Percentiles rank a stretch among this genome's conserved stretches.
Evolutionary conservation across 805 yeast genomes (phyloP).

Genomic region (Suhomyces sp.): DNA sequence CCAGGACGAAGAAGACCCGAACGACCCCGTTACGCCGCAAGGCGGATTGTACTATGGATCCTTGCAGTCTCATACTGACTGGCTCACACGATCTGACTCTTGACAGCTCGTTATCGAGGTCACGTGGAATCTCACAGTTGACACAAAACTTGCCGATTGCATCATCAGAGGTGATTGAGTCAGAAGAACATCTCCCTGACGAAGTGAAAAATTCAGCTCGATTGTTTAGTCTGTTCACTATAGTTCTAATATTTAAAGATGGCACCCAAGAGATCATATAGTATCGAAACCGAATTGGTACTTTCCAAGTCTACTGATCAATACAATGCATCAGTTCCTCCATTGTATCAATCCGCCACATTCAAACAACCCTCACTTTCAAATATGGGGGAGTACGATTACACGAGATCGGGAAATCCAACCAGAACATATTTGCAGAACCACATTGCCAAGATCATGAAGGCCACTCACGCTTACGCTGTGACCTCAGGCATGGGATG

Average conservation of each 20-base stretch:
- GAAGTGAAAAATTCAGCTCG: constrained; percentile 1
- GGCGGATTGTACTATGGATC: not conserved
- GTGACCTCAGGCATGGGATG: constrained; percentile 94
- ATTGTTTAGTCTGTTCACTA: not conserved
- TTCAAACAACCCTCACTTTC: constrained; percentile 75
- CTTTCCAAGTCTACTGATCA: constrained; percentile 60
- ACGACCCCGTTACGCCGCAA: no score
- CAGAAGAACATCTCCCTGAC: not conserved
- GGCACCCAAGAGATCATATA: constrained; percentile 35
- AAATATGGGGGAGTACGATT: constrained; percentile 69
- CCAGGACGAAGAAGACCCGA: not conserved
- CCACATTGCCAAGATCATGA: constrained; percentile 75
- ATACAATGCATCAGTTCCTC: constrained; percentile 78
- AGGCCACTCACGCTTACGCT: constrained; percentile 72
- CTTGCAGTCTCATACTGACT: not conserved
- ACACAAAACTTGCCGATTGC: constrained; percentile 3
- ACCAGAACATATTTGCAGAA: constrained; percentile 78
- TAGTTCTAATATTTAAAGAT: not conserved
- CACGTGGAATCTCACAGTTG: not conserved
- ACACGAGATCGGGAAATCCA: constrained; percentile 93
- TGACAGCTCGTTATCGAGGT: not conserved
- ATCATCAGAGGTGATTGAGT: constrained; percentile 6
- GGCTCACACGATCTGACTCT: not conserved
- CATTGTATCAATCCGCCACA: constrained; percentile 92
- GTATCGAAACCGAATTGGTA: constrained; percentile 70